Evolutionary conservation across 2,329 filamentous ascomycete genomes (phyloP), one percentile per base, ranked within the genome.

Genomic region (Helminthosporium solani): DNA sequence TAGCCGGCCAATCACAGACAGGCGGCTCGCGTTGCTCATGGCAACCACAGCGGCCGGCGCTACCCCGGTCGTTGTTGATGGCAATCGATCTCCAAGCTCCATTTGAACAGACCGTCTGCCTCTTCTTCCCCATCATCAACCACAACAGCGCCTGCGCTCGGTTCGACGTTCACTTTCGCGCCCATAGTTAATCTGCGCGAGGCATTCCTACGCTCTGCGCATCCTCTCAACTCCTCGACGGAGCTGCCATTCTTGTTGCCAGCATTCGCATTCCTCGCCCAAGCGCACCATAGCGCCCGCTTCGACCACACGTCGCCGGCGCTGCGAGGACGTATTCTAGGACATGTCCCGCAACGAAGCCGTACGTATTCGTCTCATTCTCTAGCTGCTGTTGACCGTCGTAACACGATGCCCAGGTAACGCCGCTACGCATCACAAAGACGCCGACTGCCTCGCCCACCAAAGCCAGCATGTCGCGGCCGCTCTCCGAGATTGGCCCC

Each of bases 401-500:
- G 6, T 28, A 34, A 31, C 23, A 14, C 8, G 7, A 41, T 18
- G 9, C 14, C 28, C 9, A 89, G 85, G 83, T 89, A 60, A 84
- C 87, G 71, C 88, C 88, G 64, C 74, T 92, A 74, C 86, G 87
- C 73, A 89, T 92, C 63, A 85, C 85, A 73, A 91, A 90, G 75
- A 80, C 73, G 63, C 65, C 65, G n/a, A 60, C 80, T 76, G 46
- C 76, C 79, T 84, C 85, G 49, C 82, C 86, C 35, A 72, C 75
- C 63, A 91, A 85, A 70, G 77, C 80, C 62, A 73, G 70, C 47
- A 81, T 85, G 65, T 84, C 53, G 87, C 61, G 66, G 38, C 88
- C 94, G 47, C 80, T 99, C 55, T 88, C 90, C 52, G 94, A 99
- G 75, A 84, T 99, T 65, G 89, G 87, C 59, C 87, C 88, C 42